Conservation (phyloP, 2,329 filamentous ascomycete genomes). For the Exophiala bonariae region DNA sequence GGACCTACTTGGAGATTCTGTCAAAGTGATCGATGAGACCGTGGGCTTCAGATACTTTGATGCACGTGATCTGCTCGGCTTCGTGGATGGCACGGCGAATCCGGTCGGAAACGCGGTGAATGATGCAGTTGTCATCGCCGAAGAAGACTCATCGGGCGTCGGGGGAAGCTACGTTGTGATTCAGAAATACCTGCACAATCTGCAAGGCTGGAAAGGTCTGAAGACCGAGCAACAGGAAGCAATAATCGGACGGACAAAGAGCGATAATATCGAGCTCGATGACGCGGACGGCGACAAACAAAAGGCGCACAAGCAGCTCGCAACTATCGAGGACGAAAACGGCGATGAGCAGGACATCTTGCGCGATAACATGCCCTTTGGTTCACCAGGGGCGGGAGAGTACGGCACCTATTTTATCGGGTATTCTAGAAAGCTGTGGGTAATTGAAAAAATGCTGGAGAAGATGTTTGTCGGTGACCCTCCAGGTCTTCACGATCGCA, state of each 20-base stretch:
- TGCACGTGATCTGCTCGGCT: constrained; percentile 58
- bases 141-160: constrained; percentile 36
- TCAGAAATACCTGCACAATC: constrained; percentile 59
- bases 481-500: constrained; percentile 54
- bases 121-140: constrained; percentile 45
- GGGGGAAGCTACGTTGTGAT: constrained; percentile 61
- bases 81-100: constrained; percentile 62
- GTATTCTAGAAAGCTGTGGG: constrained; percentile 55
- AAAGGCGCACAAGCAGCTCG: constrained; percentile 56
- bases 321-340: constrained; percentile 53
- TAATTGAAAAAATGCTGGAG: constrained; percentile 59
- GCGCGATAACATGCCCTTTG: constrained; percentile 63
- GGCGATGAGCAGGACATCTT: constrained; percentile 56
- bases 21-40: constrained; percentile 54
- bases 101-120: constrained; percentile 49
- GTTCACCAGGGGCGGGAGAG: constrained; percentile 50
- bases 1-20: constrained; percentile 47
- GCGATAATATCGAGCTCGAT: constrained; percentile 58
- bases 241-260: constrained; percentile 59
- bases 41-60: constrained; percentile 62
- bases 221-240: constrained; percentile 54
- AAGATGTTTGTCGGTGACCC: constrained; percentile 59
- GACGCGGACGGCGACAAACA: constrained; percentile 49
- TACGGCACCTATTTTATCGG: constrained; percentile 63
- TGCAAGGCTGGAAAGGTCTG: constrained; percentile 49